A percentile compares a stretch with the other conserved stretches of the same genome.
phyloP scores from a whole-genome alignment of 768 basidiomycete species.

The Rhizopogon vesiculosus region DNA sequence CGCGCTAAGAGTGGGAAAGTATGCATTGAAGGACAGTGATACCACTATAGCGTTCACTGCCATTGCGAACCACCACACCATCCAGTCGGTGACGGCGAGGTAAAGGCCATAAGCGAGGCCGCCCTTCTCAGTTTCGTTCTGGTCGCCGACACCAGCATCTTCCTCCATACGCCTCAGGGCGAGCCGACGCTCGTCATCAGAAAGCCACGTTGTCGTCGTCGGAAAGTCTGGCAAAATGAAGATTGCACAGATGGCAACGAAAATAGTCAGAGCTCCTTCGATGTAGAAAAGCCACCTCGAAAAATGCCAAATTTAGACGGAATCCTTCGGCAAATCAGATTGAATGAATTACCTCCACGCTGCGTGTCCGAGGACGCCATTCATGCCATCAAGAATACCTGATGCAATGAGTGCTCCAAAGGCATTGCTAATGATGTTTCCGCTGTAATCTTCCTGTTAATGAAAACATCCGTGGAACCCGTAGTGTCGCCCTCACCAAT shows the following conservation, averaged over 20 bases:
- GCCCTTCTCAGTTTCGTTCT: conserved; percentile 38
- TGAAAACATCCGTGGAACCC: too few species aligned
- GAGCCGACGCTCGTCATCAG: conserved; percentile 35
- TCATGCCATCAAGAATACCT: conserved; percentile 42
- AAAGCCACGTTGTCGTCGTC: conserved; percentile 29
- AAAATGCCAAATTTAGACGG: conserved; percentile 5
- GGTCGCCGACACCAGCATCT: conserved; percentile 57
- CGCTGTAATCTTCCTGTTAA: conserved; percentile 9
- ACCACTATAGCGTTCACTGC: conserved; percentile 32
- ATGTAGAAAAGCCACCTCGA: conserved; percentile 45
- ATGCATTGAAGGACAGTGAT: conserved; percentile 74
- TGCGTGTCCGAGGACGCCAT: conserved; percentile 42
- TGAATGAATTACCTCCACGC: conserved; percentile 42
- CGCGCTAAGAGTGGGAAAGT: conserved; percentile 71
- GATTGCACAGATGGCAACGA: conserved; percentile 39
- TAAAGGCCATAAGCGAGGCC: conserved; percentile 42
- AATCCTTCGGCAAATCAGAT: not conserved
- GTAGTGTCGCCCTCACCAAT: conserved; percentile 21
- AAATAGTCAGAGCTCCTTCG: conserved; percentile 40
- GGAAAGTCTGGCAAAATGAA: conserved; percentile 51
- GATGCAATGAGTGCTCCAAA: conserved; percentile 49
- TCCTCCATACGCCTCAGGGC: conserved; percentile 59
- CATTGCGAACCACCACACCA: conserved; percentile 75
- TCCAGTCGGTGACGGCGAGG: conserved; percentile 70
- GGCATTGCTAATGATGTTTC: conserved; percentile 50